Evolutionary conservation across 176 grass and related monocot genomes (phyloP).

Genomic region (Raddia distichophylla): DNA sequence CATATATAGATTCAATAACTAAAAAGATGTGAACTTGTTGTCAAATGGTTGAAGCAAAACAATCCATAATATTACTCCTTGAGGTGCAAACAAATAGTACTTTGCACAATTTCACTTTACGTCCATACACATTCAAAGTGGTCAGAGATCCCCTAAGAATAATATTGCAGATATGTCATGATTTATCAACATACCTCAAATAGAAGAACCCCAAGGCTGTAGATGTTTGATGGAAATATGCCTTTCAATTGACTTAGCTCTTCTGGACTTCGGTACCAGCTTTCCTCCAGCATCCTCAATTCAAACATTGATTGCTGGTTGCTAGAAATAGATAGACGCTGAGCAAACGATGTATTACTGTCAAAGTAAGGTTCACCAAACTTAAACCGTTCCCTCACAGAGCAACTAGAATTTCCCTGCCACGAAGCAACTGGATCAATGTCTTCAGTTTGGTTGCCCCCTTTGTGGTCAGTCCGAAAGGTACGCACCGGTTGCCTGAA

Average conservation of each 20-base stretch:
- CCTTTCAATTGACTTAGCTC: constrained; percentile 51
- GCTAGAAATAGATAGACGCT: constrained; percentile 37
- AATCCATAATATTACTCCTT: background rate
- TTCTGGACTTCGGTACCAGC: constrained; percentile 88
- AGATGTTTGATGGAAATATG: constrained; percentile 72
- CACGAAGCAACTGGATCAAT: constrained; percentile 34
- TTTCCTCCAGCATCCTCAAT: constrained; percentile 75
- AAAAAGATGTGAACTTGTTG: constrained; percentile 4
- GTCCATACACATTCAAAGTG: constrained; percentile 24
- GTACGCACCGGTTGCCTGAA: constrained; percentile 36
- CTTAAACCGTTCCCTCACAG: constrained; percentile 43
- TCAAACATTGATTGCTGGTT: constrained; percentile 47
- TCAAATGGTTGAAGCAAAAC: constrained; percentile 6
- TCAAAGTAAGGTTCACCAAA: constrained; percentile 25
- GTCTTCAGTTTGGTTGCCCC: constrained; percentile 43
- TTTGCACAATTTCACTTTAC: constrained; percentile 8
- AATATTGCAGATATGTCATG: constrained; percentile 11
- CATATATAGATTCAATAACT: constrained; percentile 12
- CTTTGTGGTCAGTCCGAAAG: constrained; percentile 45
- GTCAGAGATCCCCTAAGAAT: constrained; percentile 25
- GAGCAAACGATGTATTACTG: constrained; percentile 22
- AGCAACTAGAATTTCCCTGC: constrained; percentile 45
- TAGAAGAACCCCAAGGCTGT: constrained; percentile 93
- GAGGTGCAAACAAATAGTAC: constrained; percentile 16
- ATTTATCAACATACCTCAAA: constrained; percentile 79